Base-by-base conservation (phyloP, 371 early-diverging fungal genomes). In the Mucor racemosus region DNA sequence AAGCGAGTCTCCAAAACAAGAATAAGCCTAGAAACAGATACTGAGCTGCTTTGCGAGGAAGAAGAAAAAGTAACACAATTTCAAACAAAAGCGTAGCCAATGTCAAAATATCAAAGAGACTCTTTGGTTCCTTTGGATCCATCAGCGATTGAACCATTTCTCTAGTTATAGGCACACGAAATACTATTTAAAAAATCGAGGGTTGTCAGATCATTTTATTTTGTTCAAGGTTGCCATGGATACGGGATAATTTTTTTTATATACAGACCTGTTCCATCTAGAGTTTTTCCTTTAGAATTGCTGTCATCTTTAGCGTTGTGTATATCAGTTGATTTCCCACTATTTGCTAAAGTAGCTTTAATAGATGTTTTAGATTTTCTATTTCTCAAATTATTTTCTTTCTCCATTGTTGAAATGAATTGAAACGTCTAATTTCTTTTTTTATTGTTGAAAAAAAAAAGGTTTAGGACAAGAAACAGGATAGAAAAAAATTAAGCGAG, bases 1-100 rank as follows among this genome's bases (percentile, higher is more conserved):
- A 95, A 40, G 86, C 84, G 17, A 85, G 64, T 39, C 96, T 86
- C 94, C 94, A 95, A 62, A 90, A 86, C 31, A 89, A 61, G 72
- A 95, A 94, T 4, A 88, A 53, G 4, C 74, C 54, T 60, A 92
- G 61, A 60, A 92, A 90, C 40, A 88, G 57, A 58, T 66, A 67
- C 36, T 80, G 80, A 38, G 75, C 74, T 40, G 50, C 67, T 31
- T 3, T 65, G 74, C 38, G 68, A 13, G 86, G 84, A 35, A 88
- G 65, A 0, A 77, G 58, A 54, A 92, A 76, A 62, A 88, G 89
- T 38, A 92, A 66, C 5, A 76, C 31, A 60, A 89, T 62, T 62
- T 92, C 86, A 21, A 81, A 36, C 17, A 75, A 83, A 65, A 95
- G 74, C 31, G 82, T 76, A 11, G 73, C 69, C 60, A 94, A 71